phyloP scores from a whole-genome alignment of 768 basidiomycete genomes.

The Coprinopsis strossmayeri region DNA sequence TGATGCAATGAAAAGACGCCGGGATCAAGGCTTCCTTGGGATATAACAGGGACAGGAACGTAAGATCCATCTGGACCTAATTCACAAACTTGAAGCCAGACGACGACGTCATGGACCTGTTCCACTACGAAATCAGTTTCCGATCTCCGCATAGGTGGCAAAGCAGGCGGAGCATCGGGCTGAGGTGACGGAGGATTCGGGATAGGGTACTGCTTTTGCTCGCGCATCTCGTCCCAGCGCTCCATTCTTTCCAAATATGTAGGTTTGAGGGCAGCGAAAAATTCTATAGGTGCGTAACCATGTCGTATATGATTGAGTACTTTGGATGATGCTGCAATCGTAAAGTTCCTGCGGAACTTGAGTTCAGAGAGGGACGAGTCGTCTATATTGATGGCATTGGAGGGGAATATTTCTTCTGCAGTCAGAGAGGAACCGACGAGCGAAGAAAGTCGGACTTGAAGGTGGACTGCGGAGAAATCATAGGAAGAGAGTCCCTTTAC shows the following conservation, averaged over 20 bases:
- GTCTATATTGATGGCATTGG: slow-evolving; percentile 69
- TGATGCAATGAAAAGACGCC: slow-evolving; percentile 89
- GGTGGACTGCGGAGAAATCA: slow-evolving; percentile 81
- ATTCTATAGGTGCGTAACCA: slow-evolving; percentile 82
- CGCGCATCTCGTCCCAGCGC: slow-evolving; percentile 90
- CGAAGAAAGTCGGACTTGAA: slow-evolving; percentile 84
- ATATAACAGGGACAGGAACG: slow-evolving; percentile 74
- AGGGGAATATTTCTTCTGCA: slow-evolving; percentile 80
- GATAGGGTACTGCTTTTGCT: slow-evolving; percentile 49
- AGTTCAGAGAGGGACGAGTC: slow-evolving; percentile 66
- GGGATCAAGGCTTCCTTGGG: slow-evolving; percentile 67
- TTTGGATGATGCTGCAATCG: slow-evolving; percentile 68
- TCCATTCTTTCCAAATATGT: slow-evolving; percentile 87
- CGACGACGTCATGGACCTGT: slow-evolving; percentile 87
- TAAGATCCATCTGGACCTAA: slow-evolving; percentile 82
- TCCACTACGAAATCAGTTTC: slow-evolving; percentile 88
- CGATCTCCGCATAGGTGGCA: slow-evolving; percentile 82
- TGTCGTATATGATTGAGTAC: slow-evolving; percentile 65
- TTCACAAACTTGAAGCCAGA: slow-evolving; percentile 82
- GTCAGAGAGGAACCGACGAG: slow-evolving; percentile 61
- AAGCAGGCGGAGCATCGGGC: slow-evolving; percentile 31
- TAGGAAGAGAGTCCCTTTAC: slow-evolving; percentile 87
- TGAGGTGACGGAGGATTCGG: slow-evolving; percentile 27
- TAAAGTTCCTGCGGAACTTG: slow-evolving; percentile 78
- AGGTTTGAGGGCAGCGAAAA: slow-evolving; percentile 78